These are phyloP conservation scores for Conticribra guillardii DNA, from an alignment of 108 stramenopile species.

Conservation along the genomic window DNA sequence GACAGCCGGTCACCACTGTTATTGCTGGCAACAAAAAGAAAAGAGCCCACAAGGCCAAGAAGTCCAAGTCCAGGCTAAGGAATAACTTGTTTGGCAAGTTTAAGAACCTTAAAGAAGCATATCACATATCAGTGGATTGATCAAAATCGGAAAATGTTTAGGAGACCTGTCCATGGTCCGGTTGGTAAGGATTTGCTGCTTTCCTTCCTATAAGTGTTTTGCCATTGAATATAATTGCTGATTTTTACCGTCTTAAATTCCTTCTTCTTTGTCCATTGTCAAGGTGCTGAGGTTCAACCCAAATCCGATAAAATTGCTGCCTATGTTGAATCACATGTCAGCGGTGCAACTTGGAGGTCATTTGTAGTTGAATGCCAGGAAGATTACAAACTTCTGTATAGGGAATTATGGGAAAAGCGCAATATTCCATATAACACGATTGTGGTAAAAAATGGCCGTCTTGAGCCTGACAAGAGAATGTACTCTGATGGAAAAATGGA, in stretches of 20 bases:
- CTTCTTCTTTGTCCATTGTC: too few species aligned
- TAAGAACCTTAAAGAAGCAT: slow-evolving; percentile 49
- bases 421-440: slow-evolving; percentile 69
- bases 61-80: too few species aligned
- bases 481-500: slow-evolving; percentile 71
- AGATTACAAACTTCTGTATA: slow-evolving; percentile 80
- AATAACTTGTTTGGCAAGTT: slow-evolving; percentile 52
- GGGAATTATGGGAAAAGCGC: slow-evolving; percentile 59
- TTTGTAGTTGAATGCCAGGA: slow-evolving; percentile 80
- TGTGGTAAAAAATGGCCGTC: slow-evolving; percentile 30
- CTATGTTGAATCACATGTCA: slow-evolving; percentile 76
- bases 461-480: slow-evolving; percentile 31
- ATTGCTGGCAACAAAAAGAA: too few species aligned
- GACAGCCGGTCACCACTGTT: too few species aligned
- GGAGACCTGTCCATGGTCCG: slow-evolving; percentile 79
- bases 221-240: too few species aligned
- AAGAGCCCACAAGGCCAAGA: too few species aligned
- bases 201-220: too few species aligned
- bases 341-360: slow-evolving; percentile 56
- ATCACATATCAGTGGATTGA: slow-evolving; percentile 62
- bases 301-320: slow-evolving; percentile 56
- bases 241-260: too few species aligned
- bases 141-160: slow-evolving; percentile 69
- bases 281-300: slow-evolving; percentile 69
- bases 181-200: slow-evolving; percentile 36